Evolutionary conservation across 2,329 filamentous ascomycete genomes (phyloP), one percentile per base, ranked within the genome.

Genomic region (Paraconiothyrium sp.): DNA sequence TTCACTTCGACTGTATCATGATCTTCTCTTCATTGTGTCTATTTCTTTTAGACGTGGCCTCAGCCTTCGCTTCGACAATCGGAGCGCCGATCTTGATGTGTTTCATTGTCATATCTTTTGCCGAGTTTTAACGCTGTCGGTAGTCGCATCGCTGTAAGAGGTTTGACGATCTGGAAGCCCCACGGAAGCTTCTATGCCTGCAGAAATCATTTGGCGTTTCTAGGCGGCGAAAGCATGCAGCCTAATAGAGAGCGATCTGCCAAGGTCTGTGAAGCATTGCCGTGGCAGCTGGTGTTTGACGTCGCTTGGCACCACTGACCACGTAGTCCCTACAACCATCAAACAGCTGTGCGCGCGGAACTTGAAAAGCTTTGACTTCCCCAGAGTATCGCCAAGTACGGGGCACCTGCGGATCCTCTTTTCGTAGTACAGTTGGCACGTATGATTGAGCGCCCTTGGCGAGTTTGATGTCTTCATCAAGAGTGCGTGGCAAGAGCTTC

Each of bases 101-200:
- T 30, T 32, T 43, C 34, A 10, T 14, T 10, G 14, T 30, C 35
- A 22, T 43, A 7, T 41, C 11, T 16, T 7, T 13, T 20, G n/a
- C n/a, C 34, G 16, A 11, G 30, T n/a, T 41, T 11, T 3, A 24
- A 14, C 32, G n/a, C 9, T 35, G 10, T 34, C 20, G 14, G 34
- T 10, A 44, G 63, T 63, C 34, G 59, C 63, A 63, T 34, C 54
- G 41, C 46, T 48, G 63, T 62, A 57, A 35, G 55, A 55, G 50
- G 22, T 47, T 57, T 58, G 63, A 55, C 55, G 58, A 61, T 61
- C 63, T 48, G 20, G 35, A 57, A 49, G 20, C 14, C 43, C 60
- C 60, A 47, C 49, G 58, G 63, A 66, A 66, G 5, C 43, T 24
- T 46, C 44, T n/a, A 24, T 32, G n/a, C 20, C 11, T 20, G 34